A percentile compares a stretch with the other conserved stretches of the same genome.
Conservation (phyloP, 2,329 filamentous ascomycete genomes). For the Macrophomina tecta region DNA sequence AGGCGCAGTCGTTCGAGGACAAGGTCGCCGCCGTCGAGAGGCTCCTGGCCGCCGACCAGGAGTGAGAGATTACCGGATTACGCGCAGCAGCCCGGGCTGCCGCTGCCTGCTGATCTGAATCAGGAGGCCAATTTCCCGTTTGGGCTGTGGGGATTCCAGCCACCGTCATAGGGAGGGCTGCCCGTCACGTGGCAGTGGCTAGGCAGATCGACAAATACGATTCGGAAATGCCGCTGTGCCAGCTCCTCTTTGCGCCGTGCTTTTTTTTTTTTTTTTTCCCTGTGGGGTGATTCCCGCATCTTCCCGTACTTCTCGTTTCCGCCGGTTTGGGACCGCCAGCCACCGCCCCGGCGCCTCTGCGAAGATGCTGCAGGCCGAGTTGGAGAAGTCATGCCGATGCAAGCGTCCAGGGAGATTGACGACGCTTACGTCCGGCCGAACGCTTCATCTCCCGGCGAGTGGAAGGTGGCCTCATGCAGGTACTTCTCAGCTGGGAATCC, state of each 20-base stretch:
- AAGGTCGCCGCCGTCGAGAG: constrained; percentile 69
- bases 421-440: too few relatives aligned
- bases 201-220: constrained; percentile 20
- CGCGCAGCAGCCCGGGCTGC: constrained; percentile 12
- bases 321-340: neutral
- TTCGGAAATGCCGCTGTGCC: constrained; percentile 22
- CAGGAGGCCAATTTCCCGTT: constrained; percentile 22
- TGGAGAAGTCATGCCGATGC: too few relatives aligned
- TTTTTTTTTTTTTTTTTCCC: neutral
- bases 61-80: constrained; percentile 8
- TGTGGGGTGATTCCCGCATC: constrained; percentile 25
- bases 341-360: neutral
- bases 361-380: neutral
- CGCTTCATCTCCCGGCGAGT: too few relatives aligned
- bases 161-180: constrained; percentile 10
- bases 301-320: constrained; percentile 22
- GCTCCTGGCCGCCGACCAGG: constrained; percentile 15
- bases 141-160: constrained; percentile 11
- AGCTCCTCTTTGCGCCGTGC: constrained; percentile 20
- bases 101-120: constrained; percentile 10
- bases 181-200: constrained; percentile 4
- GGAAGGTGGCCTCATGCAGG: neutral
- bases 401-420: too few relatives aligned
- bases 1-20: constrained; percentile 79
- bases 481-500: neutral